phyloP scores from a whole-genome alignment of 768 basidiomycete genomes.

The Calvatia gigantea region DNA sequence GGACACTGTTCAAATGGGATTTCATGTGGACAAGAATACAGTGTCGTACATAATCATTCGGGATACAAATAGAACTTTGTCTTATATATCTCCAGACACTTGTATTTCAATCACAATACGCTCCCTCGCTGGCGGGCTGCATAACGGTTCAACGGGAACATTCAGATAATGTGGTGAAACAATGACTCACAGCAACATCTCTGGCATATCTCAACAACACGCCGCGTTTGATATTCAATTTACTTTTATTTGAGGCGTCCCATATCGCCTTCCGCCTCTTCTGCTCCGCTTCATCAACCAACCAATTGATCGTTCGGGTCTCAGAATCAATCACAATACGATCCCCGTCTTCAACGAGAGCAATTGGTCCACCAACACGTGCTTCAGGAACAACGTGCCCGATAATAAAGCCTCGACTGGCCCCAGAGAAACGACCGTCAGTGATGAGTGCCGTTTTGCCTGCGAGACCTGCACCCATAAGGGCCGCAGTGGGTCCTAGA shows the following conservation, averaged over 20 bases:
- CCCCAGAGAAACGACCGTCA: slow-evolving; percentile 88
- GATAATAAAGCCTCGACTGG: slow-evolving; percentile 53
- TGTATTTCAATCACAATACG: slow-evolving; percentile 66
- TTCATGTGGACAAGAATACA: not conserved
- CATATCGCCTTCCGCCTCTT: slow-evolving; percentile 58
- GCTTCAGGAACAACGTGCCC: slow-evolving; percentile 64
- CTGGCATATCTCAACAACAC: slow-evolving; percentile 78
- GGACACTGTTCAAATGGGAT: no score
- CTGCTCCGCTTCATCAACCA: slow-evolving; percentile 66
- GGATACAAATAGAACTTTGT: not conserved
- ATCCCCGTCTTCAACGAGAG: slow-evolving; percentile 83
- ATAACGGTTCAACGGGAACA: slow-evolving; percentile 4
- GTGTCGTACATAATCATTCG: not conserved
- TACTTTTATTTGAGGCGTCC: slow-evolving; percentile 61
- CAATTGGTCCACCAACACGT: slow-evolving; percentile 81
- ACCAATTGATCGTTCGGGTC: slow-evolving; percentile 65
- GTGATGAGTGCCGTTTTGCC: slow-evolving; percentile 80
- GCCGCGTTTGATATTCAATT: slow-evolving; percentile 69
- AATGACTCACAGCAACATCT: slow-evolving; percentile 75
- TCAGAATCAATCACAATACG: slow-evolving; percentile 70
- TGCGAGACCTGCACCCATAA: slow-evolving; percentile 82
- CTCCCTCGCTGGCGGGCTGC: slow-evolving; percentile 79
- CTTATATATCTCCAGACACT: not conserved
- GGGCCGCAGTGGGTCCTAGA: slow-evolving; percentile 73
- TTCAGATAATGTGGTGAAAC: slow-evolving; percentile 1